Base-by-base conservation (phyloP, 345 rosid species). In the Populus nigra region DNA sequence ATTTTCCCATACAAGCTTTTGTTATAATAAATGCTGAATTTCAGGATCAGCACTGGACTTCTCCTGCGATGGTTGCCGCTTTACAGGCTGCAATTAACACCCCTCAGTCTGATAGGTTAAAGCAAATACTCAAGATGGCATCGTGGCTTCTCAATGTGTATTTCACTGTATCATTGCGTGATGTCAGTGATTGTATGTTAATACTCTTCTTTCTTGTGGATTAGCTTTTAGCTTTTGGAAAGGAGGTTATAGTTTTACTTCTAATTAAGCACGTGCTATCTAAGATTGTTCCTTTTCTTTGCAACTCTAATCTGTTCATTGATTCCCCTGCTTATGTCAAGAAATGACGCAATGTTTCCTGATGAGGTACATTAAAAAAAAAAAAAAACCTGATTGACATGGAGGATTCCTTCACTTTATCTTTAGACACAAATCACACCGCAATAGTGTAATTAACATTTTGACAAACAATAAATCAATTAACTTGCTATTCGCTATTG, bases 241-340 rank as follows among this genome's bases (percentile, higher is more conserved):
- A 20, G 3, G 8, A 7, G 29, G 31, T 25, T 69, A 33, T 65
- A 50, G 65, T 53, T 67, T 69, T 27, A 65, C 50, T 5, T 65
- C 61, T 38, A 25, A 25, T 25, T 25, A 29, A 49, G 62, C 38
- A 68, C n/a, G 57, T 53, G 20, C 9, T 10, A 41, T 69, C 74
- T 73, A 69, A 69, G 35, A 50, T 35, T 71, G 41, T 71, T 83
- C 65, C 43, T 35, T 83, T 9, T 80, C 73, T 68, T 80, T 84
- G 85, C 96, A 93, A 98, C 99, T 79, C 74, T 96, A 80, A 86
- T 91, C 66, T 96, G 99, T 75, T 96, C 99, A 69, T 74, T 91
- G 81, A 89, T 96, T 80, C 97, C 99, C 82, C 84, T 88, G 74
- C 88, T 95, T 61, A 92, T 93, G 98, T 76, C 91, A 35, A 93